phyloP scores from a whole-genome alignment of 2,329 filamentous ascomycete species.

The Xylaria sp. region DNA sequence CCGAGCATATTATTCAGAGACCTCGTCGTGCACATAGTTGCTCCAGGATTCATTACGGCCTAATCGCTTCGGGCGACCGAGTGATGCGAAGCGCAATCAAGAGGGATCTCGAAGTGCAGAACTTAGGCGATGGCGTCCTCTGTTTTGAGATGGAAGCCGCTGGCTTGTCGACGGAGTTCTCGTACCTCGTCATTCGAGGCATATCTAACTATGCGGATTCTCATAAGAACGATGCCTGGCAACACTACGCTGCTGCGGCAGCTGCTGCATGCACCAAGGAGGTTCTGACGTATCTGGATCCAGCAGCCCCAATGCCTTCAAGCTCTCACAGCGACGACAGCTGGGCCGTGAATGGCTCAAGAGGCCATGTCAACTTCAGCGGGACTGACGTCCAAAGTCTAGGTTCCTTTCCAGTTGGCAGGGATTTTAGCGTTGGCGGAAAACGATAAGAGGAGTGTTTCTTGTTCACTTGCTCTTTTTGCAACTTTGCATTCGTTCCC shows the following conservation, averaged over 20 bases:
- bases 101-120: neutral
- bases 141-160: neutral
- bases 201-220: neutral
- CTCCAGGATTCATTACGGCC: conserved; percentile 23
- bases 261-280: neutral
- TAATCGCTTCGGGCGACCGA: neutral
- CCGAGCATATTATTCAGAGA: neutral
- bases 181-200: neutral
- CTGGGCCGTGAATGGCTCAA: neutral
- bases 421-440: neutral
- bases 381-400: neutral
- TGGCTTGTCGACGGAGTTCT: neutral
- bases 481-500: too few relatives aligned
- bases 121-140: neutral
- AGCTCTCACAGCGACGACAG: neutral
- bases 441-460: neutral
- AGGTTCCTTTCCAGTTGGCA: neutral
- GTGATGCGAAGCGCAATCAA: neutral
- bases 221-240: neutral
- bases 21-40: neutral
- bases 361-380: neutral
- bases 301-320: neutral
- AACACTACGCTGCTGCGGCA: neutral
- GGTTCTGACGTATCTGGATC: neutral
- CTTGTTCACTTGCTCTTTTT: neutral